Conservation (phyloP, 441 rosid species). For the Gossypium schwendimanii region DNA sequence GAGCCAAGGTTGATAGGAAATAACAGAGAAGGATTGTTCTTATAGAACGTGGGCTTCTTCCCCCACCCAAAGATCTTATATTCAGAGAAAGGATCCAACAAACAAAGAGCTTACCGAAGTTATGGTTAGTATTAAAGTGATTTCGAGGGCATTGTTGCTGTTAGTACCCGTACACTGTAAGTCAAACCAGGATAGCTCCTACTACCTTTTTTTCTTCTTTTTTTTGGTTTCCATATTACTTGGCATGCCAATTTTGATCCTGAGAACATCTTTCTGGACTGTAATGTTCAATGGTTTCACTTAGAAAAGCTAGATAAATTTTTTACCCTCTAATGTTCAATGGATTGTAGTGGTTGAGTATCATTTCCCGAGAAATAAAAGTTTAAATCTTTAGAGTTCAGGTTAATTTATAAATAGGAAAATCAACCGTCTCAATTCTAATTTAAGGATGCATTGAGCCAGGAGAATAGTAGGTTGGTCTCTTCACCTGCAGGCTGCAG, state of each 20-base stretch:
- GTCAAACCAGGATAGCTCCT: background rate
- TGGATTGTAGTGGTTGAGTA: background rate
- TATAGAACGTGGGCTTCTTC: background rate
- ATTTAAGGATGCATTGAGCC: background rate
- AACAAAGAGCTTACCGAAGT: background rate
- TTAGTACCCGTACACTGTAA: background rate
- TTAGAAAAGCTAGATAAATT: background rate
- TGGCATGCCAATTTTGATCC: constrained; percentile 19
- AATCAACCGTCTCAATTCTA: background rate
- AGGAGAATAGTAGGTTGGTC: background rate
- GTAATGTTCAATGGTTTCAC: background rate
- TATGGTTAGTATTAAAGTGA: background rate
- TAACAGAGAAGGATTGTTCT: constrained; percentile 1
- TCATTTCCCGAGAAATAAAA: background rate
- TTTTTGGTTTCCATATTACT: background rate
- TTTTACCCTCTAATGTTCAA: background rate
- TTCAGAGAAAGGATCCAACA: background rate
- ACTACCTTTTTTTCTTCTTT: background rate
- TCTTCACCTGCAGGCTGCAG: too few relatives aligned
- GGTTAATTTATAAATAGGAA: constrained; percentile 8
- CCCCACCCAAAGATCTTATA: background rate
- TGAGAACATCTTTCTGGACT: background rate
- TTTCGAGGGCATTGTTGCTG: background rate
- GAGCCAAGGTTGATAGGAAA: constrained; percentile 42
- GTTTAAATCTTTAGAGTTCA: background rate